These are phyloP conservation scores for Candida freyschussii DNA, from an alignment of 1,139 yeast genomes.

Conservation along the genomic window DNA sequence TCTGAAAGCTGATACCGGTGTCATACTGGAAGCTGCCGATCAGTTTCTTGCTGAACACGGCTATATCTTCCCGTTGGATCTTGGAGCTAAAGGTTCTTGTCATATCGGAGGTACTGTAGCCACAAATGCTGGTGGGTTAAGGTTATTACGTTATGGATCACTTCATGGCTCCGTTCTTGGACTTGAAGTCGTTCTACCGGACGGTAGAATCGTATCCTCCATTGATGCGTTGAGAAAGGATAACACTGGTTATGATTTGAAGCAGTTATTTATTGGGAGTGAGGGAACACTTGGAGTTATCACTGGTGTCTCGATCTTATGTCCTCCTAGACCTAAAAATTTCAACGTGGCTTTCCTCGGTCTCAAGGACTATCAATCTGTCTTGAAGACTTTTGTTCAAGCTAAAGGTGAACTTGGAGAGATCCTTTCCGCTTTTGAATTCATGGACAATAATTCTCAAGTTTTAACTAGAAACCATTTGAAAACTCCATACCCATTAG, in stretches of 20 bases:
- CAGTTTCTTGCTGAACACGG: slow-evolving; percentile 72
- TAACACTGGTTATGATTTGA: slow-evolving; percentile 90
- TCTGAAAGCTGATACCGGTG: slow-evolving; percentile 86
- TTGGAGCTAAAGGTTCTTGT: slow-evolving; percentile 97
- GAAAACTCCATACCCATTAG: slow-evolving; percentile 68
- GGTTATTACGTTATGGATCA: slow-evolving; percentile 85
- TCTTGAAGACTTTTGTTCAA: slow-evolving; percentile 72
- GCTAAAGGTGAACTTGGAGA: slow-evolving; percentile 81
- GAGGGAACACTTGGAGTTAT: slow-evolving; percentile 91
- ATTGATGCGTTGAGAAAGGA: slow-evolving; percentile 85
- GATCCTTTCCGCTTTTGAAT: slow-evolving; percentile 88
- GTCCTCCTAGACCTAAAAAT: slow-evolving; percentile 89
- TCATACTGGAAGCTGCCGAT: slow-evolving; percentile 84
- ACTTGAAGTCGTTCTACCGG: slow-evolving; percentile 84
- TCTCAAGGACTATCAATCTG: slow-evolving; percentile 73
- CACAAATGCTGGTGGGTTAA: slow-evolving; percentile 93
- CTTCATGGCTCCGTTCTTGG: slow-evolving; percentile 92
- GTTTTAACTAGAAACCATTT: slow-evolving; percentile 54
- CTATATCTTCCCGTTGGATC: slow-evolving; percentile 86
- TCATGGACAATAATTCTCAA: slow-evolving; percentile 84
- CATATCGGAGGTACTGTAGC: slow-evolving; percentile 96
- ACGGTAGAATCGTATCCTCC: slow-evolving; percentile 78
- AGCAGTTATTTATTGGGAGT: slow-evolving; percentile 87
- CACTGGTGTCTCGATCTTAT: slow-evolving; percentile 83
- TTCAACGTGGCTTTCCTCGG: slow-evolving; percentile 89